These are phyloP conservation scores for Arxiozyma telluris DNA, from an alignment of 1,139 yeast species.

Conservation along the genomic window DNA sequence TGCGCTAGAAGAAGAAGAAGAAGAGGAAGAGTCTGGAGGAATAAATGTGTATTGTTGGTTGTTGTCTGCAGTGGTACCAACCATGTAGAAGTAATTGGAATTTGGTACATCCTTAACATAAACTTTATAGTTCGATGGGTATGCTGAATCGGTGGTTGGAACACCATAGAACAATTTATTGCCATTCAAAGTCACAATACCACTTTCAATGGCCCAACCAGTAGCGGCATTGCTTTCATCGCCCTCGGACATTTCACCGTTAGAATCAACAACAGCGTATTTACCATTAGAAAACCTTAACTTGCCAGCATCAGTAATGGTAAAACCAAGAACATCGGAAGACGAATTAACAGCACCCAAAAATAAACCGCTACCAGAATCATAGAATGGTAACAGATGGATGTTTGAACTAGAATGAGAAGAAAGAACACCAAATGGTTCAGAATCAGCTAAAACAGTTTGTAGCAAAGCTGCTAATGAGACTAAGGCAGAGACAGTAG, in stretches of 20 bases:
- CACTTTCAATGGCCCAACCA: conserved; percentile 20
- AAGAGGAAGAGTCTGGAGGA: neutral
- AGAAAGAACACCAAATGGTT: conserved; percentile 22
- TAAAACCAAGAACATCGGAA: neutral
- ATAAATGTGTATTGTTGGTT: conserved; percentile 8
- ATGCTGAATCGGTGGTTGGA: neutral
- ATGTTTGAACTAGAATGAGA: conserved; percentile 26
- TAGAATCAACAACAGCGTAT: conserved; percentile 17
- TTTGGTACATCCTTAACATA: neutral
- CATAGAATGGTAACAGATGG: conserved; percentile 20
- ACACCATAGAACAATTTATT: conserved; percentile 17
- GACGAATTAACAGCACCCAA: neutral
- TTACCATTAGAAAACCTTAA: conserved; percentile 19
- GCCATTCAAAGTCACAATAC: conserved; percentile 20
- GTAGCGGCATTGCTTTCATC: conserved; percentile 17
- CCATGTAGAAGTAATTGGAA: neutral
- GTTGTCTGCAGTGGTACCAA: conserved; percentile 7
- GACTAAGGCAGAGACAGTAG: neutral
- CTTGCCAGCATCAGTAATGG: conserved; percentile 9
- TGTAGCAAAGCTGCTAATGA: conserved; percentile 14
- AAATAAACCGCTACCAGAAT: conserved; percentile 4
- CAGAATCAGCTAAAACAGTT: conserved; percentile 28
- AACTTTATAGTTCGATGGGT: neutral
- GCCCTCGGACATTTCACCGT: conserved; percentile 12
- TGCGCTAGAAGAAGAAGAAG: neutral